A percentile compares a stretch with the other conserved stretches of the same genome.
These are phyloP conservation scores for Fusarium brevicatenulatum DNA, from an alignment of 2,329 filamentous ascomycete genomes.

Conservation along the genomic window DNA sequence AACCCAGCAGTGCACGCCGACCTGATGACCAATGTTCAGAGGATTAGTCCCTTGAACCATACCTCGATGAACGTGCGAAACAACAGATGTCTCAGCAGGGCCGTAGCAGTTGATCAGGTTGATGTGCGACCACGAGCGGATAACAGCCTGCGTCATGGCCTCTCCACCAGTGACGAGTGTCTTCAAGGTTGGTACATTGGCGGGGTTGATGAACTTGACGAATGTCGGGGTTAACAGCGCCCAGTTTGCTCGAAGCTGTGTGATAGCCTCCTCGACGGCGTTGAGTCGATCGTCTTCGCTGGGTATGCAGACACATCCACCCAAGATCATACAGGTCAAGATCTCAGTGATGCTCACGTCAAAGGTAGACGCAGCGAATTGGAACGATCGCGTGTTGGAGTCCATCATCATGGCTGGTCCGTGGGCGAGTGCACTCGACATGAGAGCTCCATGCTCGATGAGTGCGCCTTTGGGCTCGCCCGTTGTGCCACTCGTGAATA, in stretches of 20 bases:
- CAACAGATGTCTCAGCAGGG: conserved; percentile 38
- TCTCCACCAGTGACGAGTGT: conserved; percentile 41
- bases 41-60: conserved; percentile 35
- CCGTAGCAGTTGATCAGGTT: conserved; percentile 40
- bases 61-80: conserved; percentile 26
- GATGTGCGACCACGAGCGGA: conserved; percentile 38
- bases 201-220: conserved; percentile 30
- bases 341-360: conserved; percentile 46
- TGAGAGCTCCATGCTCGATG: conserved; percentile 34
- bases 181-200: conserved; percentile 28
- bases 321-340: conserved; percentile 31
- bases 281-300: conserved; percentile 54
- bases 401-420: conserved; percentile 41
- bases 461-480: conserved; percentile 36
- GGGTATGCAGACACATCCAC: conserved; percentile 49
- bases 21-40: conserved; percentile 32
- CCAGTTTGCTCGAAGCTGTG: conserved; percentile 34
- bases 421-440: conserved; percentile 32
- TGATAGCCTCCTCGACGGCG: conserved; percentile 42
- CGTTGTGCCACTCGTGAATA: conserved; percentile 35
- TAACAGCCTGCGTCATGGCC: conserved; percentile 37
- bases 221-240: conserved; percentile 33
- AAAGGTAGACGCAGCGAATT: conserved; percentile 49
- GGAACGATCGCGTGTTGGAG: conserved; percentile 43
- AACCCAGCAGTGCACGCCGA: conserved; percentile 42